Evolutionary conservation across 768 basidiomycete genomes (phyloP), one percentile per base, ranked within the genome.

Genomic region (Vishniacozyma victoriae): DNA sequence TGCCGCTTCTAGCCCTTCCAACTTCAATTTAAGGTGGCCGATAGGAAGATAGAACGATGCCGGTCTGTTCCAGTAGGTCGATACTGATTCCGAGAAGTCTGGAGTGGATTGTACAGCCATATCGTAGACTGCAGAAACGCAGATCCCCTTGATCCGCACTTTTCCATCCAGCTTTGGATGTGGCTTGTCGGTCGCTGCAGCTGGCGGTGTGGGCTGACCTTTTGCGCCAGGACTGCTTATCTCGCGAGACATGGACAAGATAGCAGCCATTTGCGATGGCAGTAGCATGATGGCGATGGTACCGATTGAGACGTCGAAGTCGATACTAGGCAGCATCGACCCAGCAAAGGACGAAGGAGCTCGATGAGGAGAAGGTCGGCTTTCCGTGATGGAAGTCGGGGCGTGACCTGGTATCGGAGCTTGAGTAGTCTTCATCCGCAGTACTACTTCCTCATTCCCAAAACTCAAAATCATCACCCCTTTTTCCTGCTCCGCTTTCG

Each of bases 371-470:
- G 29, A n/a, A 9, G 29, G 29, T 9, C 29, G 29, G 9, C n/a
- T 9, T 33, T 9, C 9, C n/a, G n/a, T n/a, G 9, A n/a, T 9
- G 9, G 29, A 33, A n/a, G 29, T 33, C n/a, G n/a, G 9, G 9
- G 9, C 9, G n/a, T 9, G 27, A 27, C 5, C n/a, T 14, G 42
- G 42, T n/a, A n/a, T n/a, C 15, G 13, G 7, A 11, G 48, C 14
- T 24, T 29, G 36, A 11, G 80, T 78, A 0, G 80, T 83, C 26
- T 70, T 72, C 16, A 88, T 67, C 36, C 75, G 74, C 38, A 87
- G 52, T 3, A 78, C 64, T 41, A 88, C 75, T 16, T 86, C 80
- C 24, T 82, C 79, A 13, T 76, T 64, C 15, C 83, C 81, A 44
- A 87, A 77, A 5, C 82, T 83, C 13, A 86, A 46, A 7, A 89